These are phyloP conservation scores for Globisporangium yorkense DNA, from an alignment of 352 stramenopile species.

Conservation along the genomic window DNA sequence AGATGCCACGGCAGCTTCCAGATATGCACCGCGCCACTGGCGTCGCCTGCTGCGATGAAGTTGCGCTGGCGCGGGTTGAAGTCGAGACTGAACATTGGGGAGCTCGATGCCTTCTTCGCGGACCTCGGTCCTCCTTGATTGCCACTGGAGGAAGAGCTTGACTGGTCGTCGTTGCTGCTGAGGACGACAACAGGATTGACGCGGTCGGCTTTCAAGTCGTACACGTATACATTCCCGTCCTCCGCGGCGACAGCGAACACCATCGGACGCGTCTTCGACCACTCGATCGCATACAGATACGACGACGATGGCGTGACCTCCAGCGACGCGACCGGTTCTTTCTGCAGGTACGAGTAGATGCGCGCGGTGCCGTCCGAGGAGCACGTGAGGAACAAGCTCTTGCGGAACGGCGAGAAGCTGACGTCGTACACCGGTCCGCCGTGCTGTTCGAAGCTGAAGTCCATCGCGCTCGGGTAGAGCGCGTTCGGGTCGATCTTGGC, in stretches of 20 bases:
- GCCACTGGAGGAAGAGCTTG: not conserved
- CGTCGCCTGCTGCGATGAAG: conserved; percentile 73
- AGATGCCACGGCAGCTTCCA: conserved; percentile 85
- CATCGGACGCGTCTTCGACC: conserved; percentile 67
- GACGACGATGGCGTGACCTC: conserved; percentile 59
- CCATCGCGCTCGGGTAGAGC: conserved; percentile 62
- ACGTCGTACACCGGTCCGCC: conserved; percentile 72
- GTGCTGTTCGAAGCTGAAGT: conserved; percentile 75
- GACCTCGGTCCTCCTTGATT: not conserved
- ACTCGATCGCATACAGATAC: conserved; percentile 72
- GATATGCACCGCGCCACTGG: conserved; percentile 56
- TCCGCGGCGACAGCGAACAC: conserved; percentile 69
- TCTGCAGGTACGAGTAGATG: conserved; percentile 68
- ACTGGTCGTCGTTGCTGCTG: conserved; percentile 6
- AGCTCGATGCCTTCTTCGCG: conserved; percentile 2
- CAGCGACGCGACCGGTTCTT: conserved; percentile 50
- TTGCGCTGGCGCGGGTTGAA: conserved; percentile 84
- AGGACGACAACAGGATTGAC: conserved; percentile 38
- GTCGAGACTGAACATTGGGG: conserved; percentile 49
- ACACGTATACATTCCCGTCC: conserved; percentile 71
- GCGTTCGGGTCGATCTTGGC: conserved; percentile 50
- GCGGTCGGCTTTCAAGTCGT: conserved; percentile 60
- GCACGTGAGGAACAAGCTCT: conserved; percentile 71
- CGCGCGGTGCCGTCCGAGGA: conserved; percentile 74
- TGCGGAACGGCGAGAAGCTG: conserved; percentile 80